Evolutionary conservation across 1,139 yeast genomes (phyloP), one percentile per base, ranked within the genome.

Genomic region (Pichia sp.): DNA sequence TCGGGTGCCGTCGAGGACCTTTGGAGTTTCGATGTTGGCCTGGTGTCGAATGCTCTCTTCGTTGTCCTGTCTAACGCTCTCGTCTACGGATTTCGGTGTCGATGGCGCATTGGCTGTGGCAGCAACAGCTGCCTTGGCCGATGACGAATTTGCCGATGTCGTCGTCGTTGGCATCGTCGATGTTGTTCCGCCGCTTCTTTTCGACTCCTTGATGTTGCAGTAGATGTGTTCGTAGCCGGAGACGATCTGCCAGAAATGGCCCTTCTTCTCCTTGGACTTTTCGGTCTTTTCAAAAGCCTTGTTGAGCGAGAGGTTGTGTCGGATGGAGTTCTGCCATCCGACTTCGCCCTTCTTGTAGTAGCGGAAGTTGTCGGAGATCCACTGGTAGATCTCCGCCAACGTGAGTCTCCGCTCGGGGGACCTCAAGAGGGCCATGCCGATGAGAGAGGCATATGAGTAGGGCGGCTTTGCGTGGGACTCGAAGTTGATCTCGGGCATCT

Each of bases 241-340:
- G 57, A 85, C 90, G 51, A 93, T 88, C 61, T 87, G 83, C 99
- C 99, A 95, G 69, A 86, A 93, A 70, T 91, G 96, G 34, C 99
- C 99, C 71, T 93, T 93, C 6, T 98, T 98, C 68, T 88, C 96
- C 61, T 87, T 86, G 16, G 96, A 91, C 66, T 93, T 86, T 60
- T 88, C 96, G 39, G 95, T 89, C 70, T 93, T 93, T 52, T 85
- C 78, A 66, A 87, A 87, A 9, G 95, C 93, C 67, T 87, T 87
- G 67, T 87, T 87, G 51, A 87, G 72, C 2, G 95, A 86, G 46
- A 87, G 69, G 65, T 87, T 87, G 65, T 87, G 96, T 55, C 96
- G 79, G 57, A 87, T 87, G 10, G 91, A 84, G 67, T 87, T 87
- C 68, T 88, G 96, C 96, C 93, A 85, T 28, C 98, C 97, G 16